Percentiles rank a stretch among this genome's conserved stretches.
phyloP scores from a whole-genome alignment of 1,139 yeast genomes.

The Yamadazyma aaseri region DNA sequence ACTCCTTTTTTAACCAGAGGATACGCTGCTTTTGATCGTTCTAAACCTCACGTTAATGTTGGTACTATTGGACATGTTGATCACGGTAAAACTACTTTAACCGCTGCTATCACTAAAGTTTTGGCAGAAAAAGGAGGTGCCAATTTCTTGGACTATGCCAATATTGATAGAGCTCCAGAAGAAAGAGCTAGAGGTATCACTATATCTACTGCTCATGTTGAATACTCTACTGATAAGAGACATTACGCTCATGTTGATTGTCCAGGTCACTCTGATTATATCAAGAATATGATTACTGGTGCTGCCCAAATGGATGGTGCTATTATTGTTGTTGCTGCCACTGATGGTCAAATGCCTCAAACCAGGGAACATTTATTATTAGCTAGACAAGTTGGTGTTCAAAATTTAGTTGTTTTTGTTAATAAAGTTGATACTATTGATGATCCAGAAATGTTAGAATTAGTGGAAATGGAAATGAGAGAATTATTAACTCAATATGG shows the following conservation, averaged over 20 bases:
- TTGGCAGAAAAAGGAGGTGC: constrained; percentile 90
- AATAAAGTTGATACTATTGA: constrained; percentile 97
- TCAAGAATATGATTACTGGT: constrained; percentile 99
- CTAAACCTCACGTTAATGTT: constrained; percentile 93
- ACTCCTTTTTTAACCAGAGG: constrained; percentile 40
- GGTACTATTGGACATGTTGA: constrained; percentile 96
- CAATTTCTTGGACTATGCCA: constrained; percentile 82
- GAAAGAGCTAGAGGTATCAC: constrained; percentile 99
- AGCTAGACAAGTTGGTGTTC: constrained; percentile 99
- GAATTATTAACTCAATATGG: constrained; percentile 88
- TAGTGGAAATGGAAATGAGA: constrained; percentile 99
- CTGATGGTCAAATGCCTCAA: constrained; percentile 99
- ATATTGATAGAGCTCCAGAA: constrained; percentile 98
- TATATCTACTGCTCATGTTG: constrained; percentile 95
- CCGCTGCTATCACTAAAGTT: constrained; percentile 98
- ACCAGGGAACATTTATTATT: constrained; percentile 97
- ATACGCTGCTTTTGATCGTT: constrained; percentile 77
- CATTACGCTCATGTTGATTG: constrained; percentile 95
- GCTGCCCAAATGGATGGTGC: constrained; percentile 99
- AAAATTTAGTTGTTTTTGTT: constrained; percentile 93
- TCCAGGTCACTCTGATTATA: constrained; percentile 99
- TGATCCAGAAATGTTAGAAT: constrained; percentile 98
- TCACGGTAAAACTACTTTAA: constrained; percentile 97
- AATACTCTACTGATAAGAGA: constrained; percentile 88
- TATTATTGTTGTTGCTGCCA: constrained; percentile 97